These are phyloP conservation scores for Candida montana DNA, from an alignment of 805 yeast species.

Conservation along the genomic window DNA sequence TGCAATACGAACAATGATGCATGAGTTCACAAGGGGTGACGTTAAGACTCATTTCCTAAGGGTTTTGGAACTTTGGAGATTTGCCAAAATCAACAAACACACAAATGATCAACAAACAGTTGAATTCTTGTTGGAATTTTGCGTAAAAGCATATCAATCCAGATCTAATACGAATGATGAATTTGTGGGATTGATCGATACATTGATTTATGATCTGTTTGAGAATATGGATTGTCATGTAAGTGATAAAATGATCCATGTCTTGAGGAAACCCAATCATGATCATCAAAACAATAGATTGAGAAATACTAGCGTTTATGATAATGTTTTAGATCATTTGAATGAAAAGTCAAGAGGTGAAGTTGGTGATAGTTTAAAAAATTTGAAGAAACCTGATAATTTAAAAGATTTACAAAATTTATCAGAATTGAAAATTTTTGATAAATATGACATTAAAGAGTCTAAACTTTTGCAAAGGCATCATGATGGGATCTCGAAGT, in stretches of 20 bases:
- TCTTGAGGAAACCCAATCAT: background rate
- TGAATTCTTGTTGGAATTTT: slow-evolving; percentile 4
- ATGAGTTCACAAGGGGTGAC: slow-evolving; percentile 15
- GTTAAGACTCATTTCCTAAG: slow-evolving; percentile 7
- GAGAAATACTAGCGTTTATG: too few species aligned
- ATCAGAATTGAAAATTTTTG: background rate
- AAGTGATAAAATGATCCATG: background rate
- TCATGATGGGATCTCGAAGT: slow-evolving; percentile 1
- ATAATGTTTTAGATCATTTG: too few species aligned
- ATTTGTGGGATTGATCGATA: background rate
- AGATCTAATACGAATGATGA: background rate
- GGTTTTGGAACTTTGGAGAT: slow-evolving; percentile 11
- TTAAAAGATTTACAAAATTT: background rate
- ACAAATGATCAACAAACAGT: background rate
- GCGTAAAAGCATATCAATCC: background rate
- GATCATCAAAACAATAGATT: too few species aligned
- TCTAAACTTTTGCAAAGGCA: slow-evolving; percentile 1
- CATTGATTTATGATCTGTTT: background rate
- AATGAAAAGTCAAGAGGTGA: too few species aligned
- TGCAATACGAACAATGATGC: slow-evolving; percentile 12
- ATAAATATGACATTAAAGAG: slow-evolving; percentile 3
- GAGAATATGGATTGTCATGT: background rate
- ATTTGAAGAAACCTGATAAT: background rate
- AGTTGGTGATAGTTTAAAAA: background rate
- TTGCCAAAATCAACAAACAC: background rate